Conservation (phyloP, 163 green algal species). For the Chlamydomonas reinhardtii region DNA sequence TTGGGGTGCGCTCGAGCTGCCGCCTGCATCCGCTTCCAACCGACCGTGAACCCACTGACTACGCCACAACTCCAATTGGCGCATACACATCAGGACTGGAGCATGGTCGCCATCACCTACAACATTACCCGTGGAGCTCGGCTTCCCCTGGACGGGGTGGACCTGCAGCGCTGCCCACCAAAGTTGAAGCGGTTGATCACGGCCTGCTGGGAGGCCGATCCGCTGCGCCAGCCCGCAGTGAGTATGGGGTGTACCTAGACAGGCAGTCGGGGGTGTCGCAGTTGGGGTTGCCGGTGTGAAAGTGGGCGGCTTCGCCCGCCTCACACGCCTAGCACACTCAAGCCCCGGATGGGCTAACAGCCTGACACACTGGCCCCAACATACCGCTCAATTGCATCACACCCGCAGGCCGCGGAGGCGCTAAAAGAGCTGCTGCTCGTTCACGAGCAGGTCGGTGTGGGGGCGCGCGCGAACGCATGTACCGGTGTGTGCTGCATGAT, state of each 20-base stretch:
- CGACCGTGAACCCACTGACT: too few relatives aligned
- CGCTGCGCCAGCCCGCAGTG: neutral
- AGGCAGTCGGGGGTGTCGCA: too few relatives aligned
- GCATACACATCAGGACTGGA: neutral
- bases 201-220: conserved; percentile 10
- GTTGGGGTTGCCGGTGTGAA: too few relatives aligned
- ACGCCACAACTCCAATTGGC: neutral
- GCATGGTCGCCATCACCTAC: neutral
- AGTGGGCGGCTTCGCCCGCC: too few relatives aligned
- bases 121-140: neutral
- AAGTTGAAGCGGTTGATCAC: neutral
- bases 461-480: neutral
- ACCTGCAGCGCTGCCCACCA: neutral
- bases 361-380: too few relatives aligned
- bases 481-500: too few relatives aligned
- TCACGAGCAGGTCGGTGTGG: neutral
- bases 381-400: too few relatives aligned
- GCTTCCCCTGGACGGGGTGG: neutral
- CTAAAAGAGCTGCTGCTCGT: neutral
- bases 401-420: neutral
- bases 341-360: too few relatives aligned
- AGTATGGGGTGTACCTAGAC: too few relatives aligned
- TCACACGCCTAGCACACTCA: too few relatives aligned
- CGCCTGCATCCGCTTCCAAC: too few relatives aligned
- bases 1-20: too few relatives aligned